Conservation (phyloP, 2,329 filamentous ascomycete genomes). For the Lecanoromycetidae sp. region DNA sequence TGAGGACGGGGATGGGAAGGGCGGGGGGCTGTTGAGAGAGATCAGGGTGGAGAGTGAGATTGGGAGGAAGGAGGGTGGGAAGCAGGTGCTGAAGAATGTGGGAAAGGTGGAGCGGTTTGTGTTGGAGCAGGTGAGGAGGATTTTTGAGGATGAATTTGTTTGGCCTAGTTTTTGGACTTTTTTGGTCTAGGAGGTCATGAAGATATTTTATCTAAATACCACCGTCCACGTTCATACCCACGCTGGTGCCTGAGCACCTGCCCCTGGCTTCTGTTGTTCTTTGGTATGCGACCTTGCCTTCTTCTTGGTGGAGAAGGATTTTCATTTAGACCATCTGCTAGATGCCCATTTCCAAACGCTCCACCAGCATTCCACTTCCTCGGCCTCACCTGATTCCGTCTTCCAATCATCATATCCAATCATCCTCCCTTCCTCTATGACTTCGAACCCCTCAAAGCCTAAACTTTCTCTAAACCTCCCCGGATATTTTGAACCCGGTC, state of each 20-base stretch:
- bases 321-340: not conserved
- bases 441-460: slow-evolving; percentile 38
- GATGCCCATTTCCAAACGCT: slow-evolving; percentile 7
- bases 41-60: slow-evolving; percentile 97
- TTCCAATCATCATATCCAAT: slow-evolving; percentile 38
- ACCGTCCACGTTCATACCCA: no score
- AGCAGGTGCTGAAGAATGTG: slow-evolving; percentile 94
- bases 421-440: slow-evolving; percentile 41
- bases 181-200: slow-evolving; percentile 49
- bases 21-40: slow-evolving; percentile 71
- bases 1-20: slow-evolving; percentile 26
- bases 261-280: no score
- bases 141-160: slow-evolving; percentile 97
- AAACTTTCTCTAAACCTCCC: slow-evolving; percentile 52
- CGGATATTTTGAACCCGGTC: slow-evolving; percentile 56
- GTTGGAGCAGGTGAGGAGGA: slow-evolving; percentile 85
- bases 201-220: no score
- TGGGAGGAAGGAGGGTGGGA: slow-evolving; percentile 77
- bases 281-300: no score
- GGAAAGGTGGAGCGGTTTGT: slow-evolving; percentile 98
- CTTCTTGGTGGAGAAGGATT: no score
- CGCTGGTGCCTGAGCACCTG: no score
- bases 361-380: slow-evolving; percentile 21
- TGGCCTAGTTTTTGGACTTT: slow-evolving; percentile 99
- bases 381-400: slow-evolving; percentile 20